These are phyloP conservation scores for Coleophoma crateriformis DNA, from an alignment of 2,329 filamentous ascomycete genomes.

Conservation along the genomic window DNA sequence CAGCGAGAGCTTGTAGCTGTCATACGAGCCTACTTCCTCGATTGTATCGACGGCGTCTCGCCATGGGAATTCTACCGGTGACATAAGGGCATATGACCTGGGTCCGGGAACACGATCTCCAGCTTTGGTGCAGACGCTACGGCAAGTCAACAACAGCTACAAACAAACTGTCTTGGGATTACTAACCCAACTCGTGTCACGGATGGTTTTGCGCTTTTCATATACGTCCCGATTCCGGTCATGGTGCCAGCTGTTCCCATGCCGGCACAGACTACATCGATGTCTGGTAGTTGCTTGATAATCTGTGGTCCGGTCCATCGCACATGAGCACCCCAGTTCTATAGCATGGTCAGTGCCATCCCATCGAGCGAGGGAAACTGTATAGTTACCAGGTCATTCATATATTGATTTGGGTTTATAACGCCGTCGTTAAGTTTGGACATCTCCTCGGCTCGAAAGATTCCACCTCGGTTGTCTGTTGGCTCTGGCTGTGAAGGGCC, in stretches of 20 bases:
- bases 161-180: slow-evolving; percentile 3
- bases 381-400: slow-evolving; percentile 33
- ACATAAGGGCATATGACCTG: slow-evolving; percentile 43
- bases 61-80: slow-evolving; percentile 53
- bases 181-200: slow-evolving; percentile 17
- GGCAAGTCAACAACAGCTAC: neutral
- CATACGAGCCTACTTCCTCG: slow-evolving; percentile 48
- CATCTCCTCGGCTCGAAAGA: slow-evolving; percentile 38
- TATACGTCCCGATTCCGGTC: slow-evolving; percentile 34
- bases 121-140: slow-evolving; percentile 48
- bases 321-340: slow-evolving; percentile 50
- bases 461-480: slow-evolving; percentile 45
- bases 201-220: slow-evolving; percentile 32
- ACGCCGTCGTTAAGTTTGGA: slow-evolving; percentile 35
- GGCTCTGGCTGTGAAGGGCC: slow-evolving; percentile 54
- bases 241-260: slow-evolving; percentile 50
- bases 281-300: slow-evolving; percentile 47
- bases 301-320: slow-evolving; percentile 57
- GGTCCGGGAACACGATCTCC: slow-evolving; percentile 55
- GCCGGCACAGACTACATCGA: slow-evolving; percentile 48
- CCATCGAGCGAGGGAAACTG: neutral
- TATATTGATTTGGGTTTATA: slow-evolving; percentile 51
- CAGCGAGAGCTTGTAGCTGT: slow-evolving; percentile 48
- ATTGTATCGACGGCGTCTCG: slow-evolving; percentile 46
- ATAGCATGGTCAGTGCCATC: neutral